Percentiles rank a stretch among this genome's conserved stretches.
phyloP scores from a whole-genome alignment of 257 asterid genomes.

The Solanum corneliomulleri region DNA sequence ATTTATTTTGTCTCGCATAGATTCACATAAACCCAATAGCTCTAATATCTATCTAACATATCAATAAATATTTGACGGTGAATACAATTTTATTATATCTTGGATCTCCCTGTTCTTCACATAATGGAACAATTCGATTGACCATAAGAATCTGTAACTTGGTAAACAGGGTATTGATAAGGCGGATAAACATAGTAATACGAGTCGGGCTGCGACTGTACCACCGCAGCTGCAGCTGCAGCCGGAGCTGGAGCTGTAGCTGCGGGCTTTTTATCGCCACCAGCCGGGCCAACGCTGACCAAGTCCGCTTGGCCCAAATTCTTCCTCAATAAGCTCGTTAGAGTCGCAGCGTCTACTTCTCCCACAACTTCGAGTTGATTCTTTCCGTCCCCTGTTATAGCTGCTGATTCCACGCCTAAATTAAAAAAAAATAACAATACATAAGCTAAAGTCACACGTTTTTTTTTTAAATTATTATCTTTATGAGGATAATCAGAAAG shows the following conservation, averaged over 20 bases:
- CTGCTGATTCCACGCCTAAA: conserved; percentile 1
- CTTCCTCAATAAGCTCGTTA: background rate
- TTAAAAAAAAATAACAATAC: background rate
- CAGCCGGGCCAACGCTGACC: background rate
- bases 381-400: background rate
- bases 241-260: background rate
- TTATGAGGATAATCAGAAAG: too few species aligned
- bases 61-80: background rate
- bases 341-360: background rate
- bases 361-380: background rate
- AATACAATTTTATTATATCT: background rate
- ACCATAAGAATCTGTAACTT: background rate
- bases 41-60: background rate
- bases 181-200: background rate
- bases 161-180: background rate
- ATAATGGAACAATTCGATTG: background rate
- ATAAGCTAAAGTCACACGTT: background rate
- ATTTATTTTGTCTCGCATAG: rapidly evolving
- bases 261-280: background rate
- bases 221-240: background rate
- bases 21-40: rapidly evolving
- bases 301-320: background rate
- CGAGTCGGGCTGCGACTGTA: background rate
- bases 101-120: background rate
- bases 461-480: background rate